A percentile compares a stretch with the other conserved stretches of the same genome.
Evolutionary conservation across 768 basidiomycete genomes (phyloP).

Genomic region (Auricularia sp.): DNA sequence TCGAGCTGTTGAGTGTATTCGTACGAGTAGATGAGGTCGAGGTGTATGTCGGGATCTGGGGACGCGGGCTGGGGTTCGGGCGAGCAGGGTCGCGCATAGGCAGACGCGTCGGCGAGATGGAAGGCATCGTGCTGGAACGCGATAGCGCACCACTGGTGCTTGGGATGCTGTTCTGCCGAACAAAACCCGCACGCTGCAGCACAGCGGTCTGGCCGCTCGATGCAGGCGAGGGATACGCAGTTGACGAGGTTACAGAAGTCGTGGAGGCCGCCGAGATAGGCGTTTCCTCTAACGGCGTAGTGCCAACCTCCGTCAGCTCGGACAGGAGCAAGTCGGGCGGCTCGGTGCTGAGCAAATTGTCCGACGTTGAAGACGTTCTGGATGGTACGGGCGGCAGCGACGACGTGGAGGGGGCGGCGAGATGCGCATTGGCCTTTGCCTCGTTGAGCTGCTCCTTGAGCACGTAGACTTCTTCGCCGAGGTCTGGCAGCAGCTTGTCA

Average conservation of each 20-base stretch:
- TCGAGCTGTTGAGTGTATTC: conserved; percentile 15
- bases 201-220: conserved; percentile 33
- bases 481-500: conserved; percentile 41
- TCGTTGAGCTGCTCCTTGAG: conserved; percentile 62
- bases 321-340: conserved; percentile 10
- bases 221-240: not conserved
- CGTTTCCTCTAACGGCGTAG: not conserved
- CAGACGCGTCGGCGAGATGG: conserved; percentile 35
- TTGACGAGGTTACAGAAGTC: not conserved
- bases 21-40: conserved; percentile 9
- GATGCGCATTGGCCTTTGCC: conserved; percentile 21
- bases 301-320: conserved; percentile 35
- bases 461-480: conserved; percentile 74
- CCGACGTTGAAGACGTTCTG: conserved; percentile 30
- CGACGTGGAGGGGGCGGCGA: conserved; percentile 16
- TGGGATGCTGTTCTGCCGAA: conserved; percentile 29
- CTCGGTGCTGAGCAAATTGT: conserved; percentile 45
- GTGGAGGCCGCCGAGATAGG: not conserved
- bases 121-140: conserved; percentile 49
- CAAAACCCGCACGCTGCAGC: conserved; percentile 43
- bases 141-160: conserved; percentile 39
- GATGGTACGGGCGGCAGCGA: conserved; percentile 26
- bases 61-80: conserved; percentile 16
- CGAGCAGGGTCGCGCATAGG: conserved; percentile 35
- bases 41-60: conserved; percentile 18